phyloP scores from a whole-genome alignment of 2,329 filamentous ascomycete species.

The Xylaria sp. region DNA sequence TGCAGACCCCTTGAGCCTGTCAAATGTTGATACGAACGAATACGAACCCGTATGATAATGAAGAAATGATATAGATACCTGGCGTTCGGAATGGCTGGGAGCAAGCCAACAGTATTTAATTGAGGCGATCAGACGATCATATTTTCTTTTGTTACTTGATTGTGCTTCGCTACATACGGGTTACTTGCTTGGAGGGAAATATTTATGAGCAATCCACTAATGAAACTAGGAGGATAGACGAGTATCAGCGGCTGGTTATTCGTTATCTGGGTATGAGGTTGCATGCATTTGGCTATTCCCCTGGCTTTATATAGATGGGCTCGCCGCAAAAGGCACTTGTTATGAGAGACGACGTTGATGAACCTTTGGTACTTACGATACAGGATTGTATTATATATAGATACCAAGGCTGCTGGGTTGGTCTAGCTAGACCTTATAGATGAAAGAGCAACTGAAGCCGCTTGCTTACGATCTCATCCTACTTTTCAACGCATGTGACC shows the following conservation, averaged over 20 bases:
- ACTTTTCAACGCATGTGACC: neutral
- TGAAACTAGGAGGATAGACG: constrained; percentile 19
- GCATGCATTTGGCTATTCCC: constrained; percentile 33
- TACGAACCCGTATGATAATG: constrained; percentile 35
- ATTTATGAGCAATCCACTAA: constrained; percentile 21
- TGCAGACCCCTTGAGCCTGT: constrained; percentile 42
- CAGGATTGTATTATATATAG: constrained; percentile 34
- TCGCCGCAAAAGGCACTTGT: constrained; percentile 21
- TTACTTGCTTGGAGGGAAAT: constrained; percentile 25
- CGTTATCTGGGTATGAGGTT: constrained; percentile 25
- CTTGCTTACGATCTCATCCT: constrained; percentile 10
- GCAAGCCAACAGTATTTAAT: constrained; percentile 35
- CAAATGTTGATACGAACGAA: constrained; percentile 10
- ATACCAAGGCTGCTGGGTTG: constrained; percentile 25
- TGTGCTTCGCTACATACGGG: constrained; percentile 27
- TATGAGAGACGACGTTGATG: constrained; percentile 34
- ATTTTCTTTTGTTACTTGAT: constrained; percentile 25
- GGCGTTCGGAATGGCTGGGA: constrained; percentile 18
- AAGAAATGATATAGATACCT: constrained; percentile 34
- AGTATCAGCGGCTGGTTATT: constrained; percentile 15
- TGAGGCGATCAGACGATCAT: constrained; percentile 13
- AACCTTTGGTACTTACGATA: constrained; percentile 22
- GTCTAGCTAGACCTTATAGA: constrained; percentile 28
- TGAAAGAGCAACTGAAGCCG: constrained; percentile 20
- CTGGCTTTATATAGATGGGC: constrained; percentile 36